Percentiles rank a stretch among this genome's conserved stretches.
Conservation (phyloP, 2,329 filamentous ascomycete genomes). For the Neocucurbitaria cava region DNA sequence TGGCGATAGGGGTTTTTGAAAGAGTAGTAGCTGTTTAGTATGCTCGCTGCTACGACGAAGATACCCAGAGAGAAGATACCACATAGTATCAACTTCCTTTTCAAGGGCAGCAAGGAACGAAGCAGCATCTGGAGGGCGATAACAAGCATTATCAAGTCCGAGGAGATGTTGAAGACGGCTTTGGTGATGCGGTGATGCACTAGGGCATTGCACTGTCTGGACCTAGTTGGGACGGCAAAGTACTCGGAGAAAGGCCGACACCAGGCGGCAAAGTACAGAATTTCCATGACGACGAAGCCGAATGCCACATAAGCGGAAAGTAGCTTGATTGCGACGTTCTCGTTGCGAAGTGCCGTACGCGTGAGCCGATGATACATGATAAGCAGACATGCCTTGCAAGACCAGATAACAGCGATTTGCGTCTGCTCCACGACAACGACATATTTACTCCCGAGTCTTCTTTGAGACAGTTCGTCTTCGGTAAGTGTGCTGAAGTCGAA, state of each 20-base stretch:
- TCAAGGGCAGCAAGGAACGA: constrained; percentile 50
- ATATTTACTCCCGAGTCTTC: constrained; percentile 53
- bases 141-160: constrained; percentile 54
- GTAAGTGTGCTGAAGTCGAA: constrained; percentile 54
- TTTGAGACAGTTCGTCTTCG: constrained; percentile 42
- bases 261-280: constrained; percentile 61
- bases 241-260: constrained; percentile 61
- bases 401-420: constrained; percentile 60
- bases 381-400: constrained; percentile 61
- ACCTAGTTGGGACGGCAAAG: constrained; percentile 57
- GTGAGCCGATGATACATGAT: constrained; percentile 62
- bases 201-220: constrained; percentile 44
- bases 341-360: constrained; percentile 33
- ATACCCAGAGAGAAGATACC: constrained; percentile 64
- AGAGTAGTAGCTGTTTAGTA: constrained; percentile 57
- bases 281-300: constrained; percentile 57
- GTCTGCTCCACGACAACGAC: constrained; percentile 62
- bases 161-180: constrained; percentile 54
- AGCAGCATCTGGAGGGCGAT: constrained; percentile 57
- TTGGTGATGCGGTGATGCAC: constrained; percentile 50
- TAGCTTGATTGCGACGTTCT: constrained; percentile 50
- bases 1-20: constrained; percentile 32
- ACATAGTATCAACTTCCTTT: constrained; percentile 62
- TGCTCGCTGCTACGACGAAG: constrained; percentile 57
- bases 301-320: constrained; percentile 56